phyloP scores from a whole-genome alignment of 2,329 filamentous ascomycete genomes.

The Diaporthe nobilis region DNA sequence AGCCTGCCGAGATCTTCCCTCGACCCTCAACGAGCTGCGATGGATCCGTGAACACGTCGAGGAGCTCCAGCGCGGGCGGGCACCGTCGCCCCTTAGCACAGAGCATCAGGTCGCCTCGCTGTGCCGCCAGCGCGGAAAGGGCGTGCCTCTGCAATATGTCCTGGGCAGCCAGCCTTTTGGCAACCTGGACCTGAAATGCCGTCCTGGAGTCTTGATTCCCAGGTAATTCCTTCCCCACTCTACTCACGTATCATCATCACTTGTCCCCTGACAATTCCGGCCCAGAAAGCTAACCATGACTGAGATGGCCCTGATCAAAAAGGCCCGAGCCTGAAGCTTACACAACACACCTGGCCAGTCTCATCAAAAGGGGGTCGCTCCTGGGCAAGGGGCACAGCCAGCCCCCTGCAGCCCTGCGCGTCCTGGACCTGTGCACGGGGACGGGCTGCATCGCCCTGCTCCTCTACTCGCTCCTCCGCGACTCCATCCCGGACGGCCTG shows the following conservation, averaged over 20 bases:
- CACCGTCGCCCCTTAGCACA: background rate
- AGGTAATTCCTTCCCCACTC: constrained; percentile 61
- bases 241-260: no score
- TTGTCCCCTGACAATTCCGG: background rate
- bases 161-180: constrained; percentile 92
- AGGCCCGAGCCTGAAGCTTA: constrained; percentile 81
- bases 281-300: constrained; percentile 1
- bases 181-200: constrained; percentile 82
- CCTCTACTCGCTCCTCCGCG: constrained; percentile 69
- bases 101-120: constrained; percentile 53
- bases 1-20: constrained; percentile 73
- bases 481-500: constrained; percentile 55
- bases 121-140: constrained; percentile 66
- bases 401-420: constrained; percentile 57
- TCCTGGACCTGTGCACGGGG: constrained; percentile 92
- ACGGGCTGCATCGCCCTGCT: constrained; percentile 91
- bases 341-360: constrained; percentile 66
- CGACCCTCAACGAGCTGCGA: constrained; percentile 77
- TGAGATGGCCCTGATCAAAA: background rate
- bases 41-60: constrained; percentile 77
- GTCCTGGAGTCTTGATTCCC: constrained; percentile 86
- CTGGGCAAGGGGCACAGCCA: constrained; percentile 30
- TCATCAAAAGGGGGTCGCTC: constrained; percentile 51
- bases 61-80: background rate
- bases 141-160: constrained; percentile 90